phyloP scores from a whole-genome alignment of 805 yeast species.

The Yarrowia phangngaensis region DNA sequence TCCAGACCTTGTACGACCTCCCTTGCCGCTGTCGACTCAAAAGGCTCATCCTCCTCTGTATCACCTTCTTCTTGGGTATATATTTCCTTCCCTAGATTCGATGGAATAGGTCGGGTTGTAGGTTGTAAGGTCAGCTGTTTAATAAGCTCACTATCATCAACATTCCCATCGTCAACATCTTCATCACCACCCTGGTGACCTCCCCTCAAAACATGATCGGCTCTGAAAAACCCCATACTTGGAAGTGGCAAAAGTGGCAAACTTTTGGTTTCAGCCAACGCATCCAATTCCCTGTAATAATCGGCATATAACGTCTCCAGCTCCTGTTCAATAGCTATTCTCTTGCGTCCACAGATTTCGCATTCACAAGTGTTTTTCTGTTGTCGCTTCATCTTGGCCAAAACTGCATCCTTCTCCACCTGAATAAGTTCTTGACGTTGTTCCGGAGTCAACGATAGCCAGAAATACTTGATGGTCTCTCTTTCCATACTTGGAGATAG shows the following conservation, averaged over 20 bases:
- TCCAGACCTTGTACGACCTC: slow-evolving; percentile 8
- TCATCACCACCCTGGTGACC: neutral
- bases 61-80: slow-evolving; percentile 30
- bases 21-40: neutral
- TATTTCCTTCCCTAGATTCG: slow-evolving; percentile 27
- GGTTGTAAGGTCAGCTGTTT: neutral
- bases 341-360: slow-evolving; percentile 71
- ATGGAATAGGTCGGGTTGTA: neutral
- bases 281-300: slow-evolving; percentile 53
- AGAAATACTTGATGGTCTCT: slow-evolving; percentile 51
- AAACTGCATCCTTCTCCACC: slow-evolving; percentile 65
- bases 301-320: slow-evolving; percentile 68
- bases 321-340: slow-evolving; percentile 68
- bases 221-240: slow-evolving; percentile 2
- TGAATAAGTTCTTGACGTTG: slow-evolving; percentile 59
- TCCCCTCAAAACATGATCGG: slow-evolving; percentile 3
- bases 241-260: slow-evolving; percentile 1
- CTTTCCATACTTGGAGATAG: slow-evolving; percentile 50
- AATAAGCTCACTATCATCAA: too few relatives aligned
- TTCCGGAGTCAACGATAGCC: slow-evolving; percentile 62
- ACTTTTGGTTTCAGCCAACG: slow-evolving; percentile 7
- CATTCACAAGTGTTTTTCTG: slow-evolving; percentile 64
- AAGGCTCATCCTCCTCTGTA: slow-evolving; percentile 30
- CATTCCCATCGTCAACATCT: neutral
- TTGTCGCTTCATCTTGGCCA: slow-evolving; percentile 59